phyloP scores from a whole-genome alignment of 2,329 filamentous ascomycete genomes.

The Hymenoscyphus occultus region DNA sequence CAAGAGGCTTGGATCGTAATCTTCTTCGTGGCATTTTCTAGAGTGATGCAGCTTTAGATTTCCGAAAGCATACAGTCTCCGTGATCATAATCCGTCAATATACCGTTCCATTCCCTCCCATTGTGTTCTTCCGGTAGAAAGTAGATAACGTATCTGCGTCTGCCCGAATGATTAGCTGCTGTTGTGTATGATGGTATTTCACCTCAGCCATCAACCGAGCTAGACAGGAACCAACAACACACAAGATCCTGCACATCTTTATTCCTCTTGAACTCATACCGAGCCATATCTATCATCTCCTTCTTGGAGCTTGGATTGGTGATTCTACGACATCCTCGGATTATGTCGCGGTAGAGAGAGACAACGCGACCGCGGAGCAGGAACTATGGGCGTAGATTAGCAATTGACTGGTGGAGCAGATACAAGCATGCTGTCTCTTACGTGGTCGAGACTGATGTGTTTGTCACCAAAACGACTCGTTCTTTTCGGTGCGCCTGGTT shows the following conservation, averaged over 20 bases:
- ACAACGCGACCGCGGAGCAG: slow-evolving; percentile 55
- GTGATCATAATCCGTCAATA: slow-evolving; percentile 46
- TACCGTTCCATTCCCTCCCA: slow-evolving; percentile 62
- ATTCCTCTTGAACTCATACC: slow-evolving; percentile 60
- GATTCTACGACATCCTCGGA: slow-evolving; percentile 54
- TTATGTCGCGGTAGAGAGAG: slow-evolving; percentile 55
- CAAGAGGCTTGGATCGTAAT: background rate
- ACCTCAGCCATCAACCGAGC: background rate
- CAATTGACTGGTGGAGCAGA: background rate
- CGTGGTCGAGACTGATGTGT: slow-evolving; percentile 57
- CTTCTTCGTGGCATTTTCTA: background rate
- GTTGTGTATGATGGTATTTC: background rate
- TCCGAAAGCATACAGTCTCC: background rate
- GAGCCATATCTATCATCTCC: slow-evolving; percentile 56
- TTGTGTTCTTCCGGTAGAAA: slow-evolving; percentile 63
- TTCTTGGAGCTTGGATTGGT: slow-evolving; percentile 47
- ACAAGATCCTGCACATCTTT: slow-evolving; percentile 55
- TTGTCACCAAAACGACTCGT: slow-evolving; percentile 7
- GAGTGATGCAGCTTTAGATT: background rate
- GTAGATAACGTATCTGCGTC: slow-evolving; percentile 60
- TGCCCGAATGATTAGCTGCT: slow-evolving; percentile 29
- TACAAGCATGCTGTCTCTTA: slow-evolving; percentile 35
- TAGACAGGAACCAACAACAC: slow-evolving; percentile 30
- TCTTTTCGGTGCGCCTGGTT: slow-evolving; percentile 1
- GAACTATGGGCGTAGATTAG: slow-evolving; percentile 44